These are phyloP conservation scores for Pestalotiopsis sp. DNA, from an alignment of 2,329 filamentous ascomycete genomes.

Conservation along the genomic window DNA sequence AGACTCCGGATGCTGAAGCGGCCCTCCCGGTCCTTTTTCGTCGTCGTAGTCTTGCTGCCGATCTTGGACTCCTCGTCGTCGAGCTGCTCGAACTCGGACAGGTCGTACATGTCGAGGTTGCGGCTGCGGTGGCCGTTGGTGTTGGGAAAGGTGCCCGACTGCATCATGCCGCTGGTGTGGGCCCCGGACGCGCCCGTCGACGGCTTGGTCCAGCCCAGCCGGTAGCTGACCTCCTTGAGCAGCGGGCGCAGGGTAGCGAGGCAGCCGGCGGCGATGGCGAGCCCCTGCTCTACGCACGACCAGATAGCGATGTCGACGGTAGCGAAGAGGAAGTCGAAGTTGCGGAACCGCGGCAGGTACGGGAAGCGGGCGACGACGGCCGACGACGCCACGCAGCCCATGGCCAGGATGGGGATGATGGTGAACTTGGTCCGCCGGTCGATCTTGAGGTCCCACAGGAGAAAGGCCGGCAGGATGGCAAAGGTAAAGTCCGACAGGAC, in stretches of 20 bases:
- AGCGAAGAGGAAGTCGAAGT: slow-evolving; percentile 45
- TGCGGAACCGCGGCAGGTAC: slow-evolving; percentile 39
- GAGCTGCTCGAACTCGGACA: slow-evolving; percentile 9
- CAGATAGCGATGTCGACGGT: slow-evolving; percentile 50
- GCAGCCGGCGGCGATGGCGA: slow-evolving; percentile 50
- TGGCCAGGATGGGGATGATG: slow-evolving; percentile 47
- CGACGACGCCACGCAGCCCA: slow-evolving; percentile 51
- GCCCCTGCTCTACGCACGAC: slow-evolving; percentile 49
- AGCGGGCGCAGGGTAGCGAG: slow-evolving; percentile 51
- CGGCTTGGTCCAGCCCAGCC: slow-evolving; percentile 9
- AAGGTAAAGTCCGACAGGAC: slow-evolving; percentile 53
- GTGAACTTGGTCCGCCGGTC: slow-evolving; percentile 45
- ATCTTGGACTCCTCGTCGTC: slow-evolving; percentile 4
- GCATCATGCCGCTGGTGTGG: background rate
- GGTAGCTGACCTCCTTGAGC: slow-evolving; percentile 8
- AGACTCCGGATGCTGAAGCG: background rate
- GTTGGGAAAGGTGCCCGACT: background rate
- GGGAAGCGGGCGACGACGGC: slow-evolving; percentile 45
- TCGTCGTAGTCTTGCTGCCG: background rate
- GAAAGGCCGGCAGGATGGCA: slow-evolving; percentile 47
- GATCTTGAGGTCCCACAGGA: slow-evolving; percentile 54
- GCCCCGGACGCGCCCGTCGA: background rate
- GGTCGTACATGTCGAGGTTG: slow-evolving; percentile 8
- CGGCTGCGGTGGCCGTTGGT: background rate
- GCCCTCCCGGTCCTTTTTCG: background rate